Evolutionary conservation across 805 yeast genomes (phyloP).

Genomic region (Candida nitratophila): DNA sequence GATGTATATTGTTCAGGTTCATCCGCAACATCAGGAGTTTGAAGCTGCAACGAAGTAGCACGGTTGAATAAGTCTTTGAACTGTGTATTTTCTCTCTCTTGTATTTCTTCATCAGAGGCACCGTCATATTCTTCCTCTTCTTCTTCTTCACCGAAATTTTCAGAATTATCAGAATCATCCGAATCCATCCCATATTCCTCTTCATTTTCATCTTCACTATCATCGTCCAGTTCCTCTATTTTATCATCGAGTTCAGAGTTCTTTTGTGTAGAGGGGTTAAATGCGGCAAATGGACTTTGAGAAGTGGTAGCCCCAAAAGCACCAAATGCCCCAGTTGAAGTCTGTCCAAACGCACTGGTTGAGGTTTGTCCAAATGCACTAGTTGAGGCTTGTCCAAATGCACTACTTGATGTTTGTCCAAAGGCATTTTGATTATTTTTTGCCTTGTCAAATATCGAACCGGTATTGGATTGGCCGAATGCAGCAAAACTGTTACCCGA

Average conservation of each 20-base stretch:
- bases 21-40: neutral
- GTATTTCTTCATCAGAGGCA: slow-evolving; percentile 5
- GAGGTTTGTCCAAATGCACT: slow-evolving; percentile 2
- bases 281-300: neutral
- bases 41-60: too few species aligned
- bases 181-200: neutral
- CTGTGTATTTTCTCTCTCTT: neutral
- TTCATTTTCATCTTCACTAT: slow-evolving; percentile 4
- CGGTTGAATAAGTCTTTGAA: too few species aligned
- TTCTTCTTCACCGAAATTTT: neutral
- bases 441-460: too few species aligned
- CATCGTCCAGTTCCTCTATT: slow-evolving; percentile 2
- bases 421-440: too few species aligned
- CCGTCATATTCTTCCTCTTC: slow-evolving; percentile 2
- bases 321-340: neutral
- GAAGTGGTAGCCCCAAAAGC: neutral
- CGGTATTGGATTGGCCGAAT: too few species aligned
- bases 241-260: neutral
- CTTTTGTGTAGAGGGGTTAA: too few species aligned
- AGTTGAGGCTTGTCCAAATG: slow-evolving; percentile 1
- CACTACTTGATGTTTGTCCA: neutral
- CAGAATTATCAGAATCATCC: neutral
- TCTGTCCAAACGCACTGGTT: neutral
- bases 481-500: neutral
- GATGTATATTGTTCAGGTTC: slow-evolving; percentile 1